Percentiles rank a stretch among this genome's conserved stretches.
These are phyloP conservation scores for Capronia epimyces DNA, from an alignment of 2,329 filamentous ascomycete genomes.

Conservation along the genomic window DNA sequence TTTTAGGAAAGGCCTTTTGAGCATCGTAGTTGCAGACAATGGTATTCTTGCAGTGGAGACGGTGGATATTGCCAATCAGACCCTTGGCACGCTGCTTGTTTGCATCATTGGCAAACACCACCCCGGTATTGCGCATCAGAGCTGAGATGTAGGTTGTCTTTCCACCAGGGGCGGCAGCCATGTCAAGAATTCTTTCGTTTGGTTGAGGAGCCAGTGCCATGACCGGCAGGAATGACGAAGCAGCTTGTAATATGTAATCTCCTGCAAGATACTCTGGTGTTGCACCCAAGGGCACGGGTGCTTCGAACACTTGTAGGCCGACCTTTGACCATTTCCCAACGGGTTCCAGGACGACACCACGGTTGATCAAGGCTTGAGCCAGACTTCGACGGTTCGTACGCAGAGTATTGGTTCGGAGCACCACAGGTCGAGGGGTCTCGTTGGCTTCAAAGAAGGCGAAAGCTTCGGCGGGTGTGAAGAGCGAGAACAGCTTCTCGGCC, in stretches of 20 bases:
- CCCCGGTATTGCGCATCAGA: slow-evolving; percentile 94
- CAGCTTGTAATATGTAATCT: slow-evolving; percentile 96
- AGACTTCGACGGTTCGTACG: slow-evolving; percentile 71
- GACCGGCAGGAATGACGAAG: slow-evolving; percentile 91
- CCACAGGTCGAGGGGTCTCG: slow-evolving; percentile 86
- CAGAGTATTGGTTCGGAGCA: slow-evolving; percentile 94
- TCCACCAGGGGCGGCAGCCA: slow-evolving; percentile 92
- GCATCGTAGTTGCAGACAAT: slow-evolving; percentile 96
- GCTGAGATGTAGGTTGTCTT: slow-evolving; percentile 97
- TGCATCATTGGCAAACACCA: slow-evolving; percentile 92
- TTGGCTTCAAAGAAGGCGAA: slow-evolving; percentile 99
- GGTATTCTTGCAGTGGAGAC: slow-evolving; percentile 85
- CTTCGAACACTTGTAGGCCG: slow-evolving; percentile 92
- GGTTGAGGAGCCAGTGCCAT: slow-evolving; percentile 96
- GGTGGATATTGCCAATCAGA: slow-evolving; percentile 96
- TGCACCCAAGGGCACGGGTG: slow-evolving; percentile 77
- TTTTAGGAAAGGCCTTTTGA: slow-evolving; percentile 76
- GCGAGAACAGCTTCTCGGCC: slow-evolving; percentile 89
- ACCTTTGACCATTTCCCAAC: slow-evolving; percentile 99
- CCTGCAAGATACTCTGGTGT: slow-evolving; percentile 96
- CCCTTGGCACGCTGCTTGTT: slow-evolving; percentile 91
- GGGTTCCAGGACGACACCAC: slow-evolving; percentile 90
- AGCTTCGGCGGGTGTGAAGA: slow-evolving; percentile 88
- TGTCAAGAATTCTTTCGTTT: slow-evolving; percentile 83
- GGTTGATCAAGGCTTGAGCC: slow-evolving; percentile 89